Evolutionary conservation across 2,329 filamentous ascomycete genomes (phyloP), one percentile per base, ranked within the genome.

Genomic region (Claviceps sp.): DNA sequence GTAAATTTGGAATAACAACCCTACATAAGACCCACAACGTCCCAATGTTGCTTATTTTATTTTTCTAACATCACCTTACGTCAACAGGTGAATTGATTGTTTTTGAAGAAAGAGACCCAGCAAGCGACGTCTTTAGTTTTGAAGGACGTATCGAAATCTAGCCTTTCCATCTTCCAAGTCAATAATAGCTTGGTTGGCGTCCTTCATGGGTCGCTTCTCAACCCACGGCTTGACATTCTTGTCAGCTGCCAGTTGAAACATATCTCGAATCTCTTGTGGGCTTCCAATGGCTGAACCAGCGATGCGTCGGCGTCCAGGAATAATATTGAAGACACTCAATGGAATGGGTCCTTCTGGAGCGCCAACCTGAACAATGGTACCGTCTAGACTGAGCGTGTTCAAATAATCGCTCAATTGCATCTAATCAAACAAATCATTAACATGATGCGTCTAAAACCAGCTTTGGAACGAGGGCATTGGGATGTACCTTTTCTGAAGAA

Each of bases 331-430:
- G 2, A 57, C 39, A 2, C 37, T 4, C 5, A 63, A 5, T 3
- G 54, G 42, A 22, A 61, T 38, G 1, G 50, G 51, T 7, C 52
- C 58, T 30, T 61, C 61, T 26, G 61, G 61, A 42, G 49, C 59
- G 51, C 83, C 83, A 45, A 87, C 74, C 63, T 85, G 80, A 45
- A 86, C 75, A 58, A 85, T 79, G 3, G 73, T 73, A 14, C 84
- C 83, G 49, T 80, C 73, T 2, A 73, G 64, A 54, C 74, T 71
- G 26, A 87, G 69, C 10, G 87, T 69, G 22, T 69, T 63, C 53
- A 87, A 66, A 64, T 87, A 87, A 47, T 77, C 67, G 49, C 67
- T 63, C 24, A 87, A 62, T 0, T 82, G 82, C 78, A 87, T 82
- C 54, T 62, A 11, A 19, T 45, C 10, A 5, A n/a, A 7, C 30